Conservation (phyloP, 1,284 basidiomycete species). For the Afroboletus lepidellus region DNA sequence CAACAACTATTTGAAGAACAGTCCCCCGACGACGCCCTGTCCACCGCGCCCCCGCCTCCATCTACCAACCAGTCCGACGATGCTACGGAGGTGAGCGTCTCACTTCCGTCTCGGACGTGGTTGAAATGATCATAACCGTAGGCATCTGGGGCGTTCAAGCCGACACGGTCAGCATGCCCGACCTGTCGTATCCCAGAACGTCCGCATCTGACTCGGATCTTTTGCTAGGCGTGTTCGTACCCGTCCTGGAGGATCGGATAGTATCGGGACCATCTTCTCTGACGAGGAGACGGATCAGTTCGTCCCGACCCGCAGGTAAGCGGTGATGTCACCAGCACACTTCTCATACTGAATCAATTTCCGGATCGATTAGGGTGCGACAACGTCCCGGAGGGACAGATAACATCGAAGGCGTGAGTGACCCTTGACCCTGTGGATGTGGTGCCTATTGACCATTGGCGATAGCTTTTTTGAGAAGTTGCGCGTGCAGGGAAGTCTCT, state of each 20-base stretch:
- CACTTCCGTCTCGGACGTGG: not conserved
- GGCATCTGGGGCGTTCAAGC: constrained; percentile 32
- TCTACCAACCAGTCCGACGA: not conserved
- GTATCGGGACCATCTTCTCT: constrained; percentile 50
- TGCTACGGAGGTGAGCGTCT: constrained; percentile 1
- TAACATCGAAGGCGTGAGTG: constrained; percentile 53
- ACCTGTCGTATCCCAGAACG: not conserved
- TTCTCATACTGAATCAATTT: not conserved
- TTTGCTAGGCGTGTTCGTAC: constrained; percentile 50
- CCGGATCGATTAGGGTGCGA: constrained; percentile 45
- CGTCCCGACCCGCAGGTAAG: constrained; percentile 65
- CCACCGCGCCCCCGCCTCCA: constrained; percentile 22
- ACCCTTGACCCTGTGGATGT: not conserved
- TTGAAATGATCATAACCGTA: constrained; percentile 2
- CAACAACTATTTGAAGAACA: constrained; percentile 27
- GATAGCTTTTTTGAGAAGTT: constrained; percentile 28
- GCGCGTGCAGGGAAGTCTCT: not conserved
- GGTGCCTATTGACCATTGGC: constrained; percentile 7
- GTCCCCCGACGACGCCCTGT: constrained; percentile 30
- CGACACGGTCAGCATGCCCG: constrained; percentile 42
- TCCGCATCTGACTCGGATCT: not conserved
- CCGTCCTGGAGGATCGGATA: constrained; percentile 49
- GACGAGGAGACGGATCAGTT: constrained; percentile 47
- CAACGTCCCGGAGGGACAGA: constrained; percentile 64
- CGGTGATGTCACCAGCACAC: not conserved